Conservation (phyloP, 306 rosid genomes). For the Biancaea sappan region DNA sequence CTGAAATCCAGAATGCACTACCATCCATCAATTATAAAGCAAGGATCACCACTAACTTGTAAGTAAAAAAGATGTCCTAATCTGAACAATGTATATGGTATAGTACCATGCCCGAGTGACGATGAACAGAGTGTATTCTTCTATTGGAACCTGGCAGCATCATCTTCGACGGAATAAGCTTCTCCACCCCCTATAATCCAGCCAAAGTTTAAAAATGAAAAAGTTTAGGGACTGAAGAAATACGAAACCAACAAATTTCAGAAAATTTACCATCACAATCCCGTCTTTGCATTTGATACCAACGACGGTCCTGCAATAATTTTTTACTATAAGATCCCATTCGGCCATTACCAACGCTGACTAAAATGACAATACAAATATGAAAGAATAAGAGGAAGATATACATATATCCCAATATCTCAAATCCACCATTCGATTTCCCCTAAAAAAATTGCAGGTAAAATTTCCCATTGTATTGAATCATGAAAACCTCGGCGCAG, state of each 20-base stretch:
- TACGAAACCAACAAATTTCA: not conserved
- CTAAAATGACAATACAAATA: not conserved
- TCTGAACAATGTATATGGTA: not conserved
- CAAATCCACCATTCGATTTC: not conserved
- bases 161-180: slow-evolving; percentile 93
- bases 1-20: not conserved
- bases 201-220: not conserved
- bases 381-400: not conserved
- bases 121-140: slow-evolving; percentile 90
- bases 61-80: not conserved
- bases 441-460: not conserved
- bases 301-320: slow-evolving; percentile 79
- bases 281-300: slow-evolving; percentile 98
- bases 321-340: slow-evolving; percentile 27
- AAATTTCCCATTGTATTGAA: not conserved
- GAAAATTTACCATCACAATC: slow-evolving; percentile 66
- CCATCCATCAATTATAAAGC: not conserved
- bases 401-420: not conserved
- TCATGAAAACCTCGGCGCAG: not conserved
- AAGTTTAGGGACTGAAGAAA: not conserved
- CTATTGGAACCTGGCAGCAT: slow-evolving; percentile 95
- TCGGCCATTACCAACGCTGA: not conserved
- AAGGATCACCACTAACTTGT: slow-evolving; percentile 1
- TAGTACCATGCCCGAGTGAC: slow-evolving; percentile 90
- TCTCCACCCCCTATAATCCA: slow-evolving; percentile 80